Evolutionary conservation across 352 stramenopile species (phyloP).

Genomic region (Phytophthora pluvialis): DNA sequence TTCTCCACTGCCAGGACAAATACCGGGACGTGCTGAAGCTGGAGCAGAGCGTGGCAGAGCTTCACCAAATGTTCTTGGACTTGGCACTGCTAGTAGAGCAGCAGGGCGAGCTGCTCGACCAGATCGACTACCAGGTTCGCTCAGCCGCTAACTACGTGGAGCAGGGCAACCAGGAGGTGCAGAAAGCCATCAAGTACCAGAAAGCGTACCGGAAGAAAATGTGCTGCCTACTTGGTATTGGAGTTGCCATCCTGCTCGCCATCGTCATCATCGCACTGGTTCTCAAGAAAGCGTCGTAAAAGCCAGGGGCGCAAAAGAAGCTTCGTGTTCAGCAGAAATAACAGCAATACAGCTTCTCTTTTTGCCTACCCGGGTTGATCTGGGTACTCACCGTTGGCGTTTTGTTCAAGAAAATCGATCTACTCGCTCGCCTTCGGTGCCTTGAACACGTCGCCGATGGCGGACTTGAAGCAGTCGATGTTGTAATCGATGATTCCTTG

Average conservation of each 20-base stretch:
- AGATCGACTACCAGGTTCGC: slow-evolving; percentile 97
- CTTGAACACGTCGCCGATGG: slow-evolving; percentile 91
- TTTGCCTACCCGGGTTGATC: slow-evolving; percentile 9
- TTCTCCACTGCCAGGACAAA: slow-evolving; percentile 96
- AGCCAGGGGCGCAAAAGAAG: not conserved
- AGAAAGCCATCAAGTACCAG: slow-evolving; percentile 95
- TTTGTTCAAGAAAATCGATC: not conserved
- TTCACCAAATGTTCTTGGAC: slow-evolving; percentile 99
- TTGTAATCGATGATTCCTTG: slow-evolving; percentile 99
- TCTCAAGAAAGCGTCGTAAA: slow-evolving; percentile 36
- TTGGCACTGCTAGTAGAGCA: slow-evolving; percentile 98
- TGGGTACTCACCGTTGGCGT: slow-evolving; percentile 1
- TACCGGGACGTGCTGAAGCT: slow-evolving; percentile 98
- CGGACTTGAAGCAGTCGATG: slow-evolving; percentile 97
- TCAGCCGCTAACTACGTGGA: slow-evolving; percentile 97
- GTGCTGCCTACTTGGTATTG: slow-evolving; percentile 88
- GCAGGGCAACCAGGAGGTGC: slow-evolving; percentile 95
- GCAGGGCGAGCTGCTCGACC: slow-evolving; percentile 97
- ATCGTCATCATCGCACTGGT: slow-evolving; percentile 80
- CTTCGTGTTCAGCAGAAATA: slow-evolving; percentile 17
- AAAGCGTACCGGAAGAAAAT: slow-evolving; percentile 98
- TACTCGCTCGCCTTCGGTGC: slow-evolving; percentile 62
- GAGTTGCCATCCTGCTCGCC: slow-evolving; percentile 79
- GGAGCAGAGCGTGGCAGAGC: slow-evolving; percentile 95
- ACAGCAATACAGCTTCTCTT: slow-evolving; percentile 15